Evolutionary conservation across 768 basidiomycete genomes (phyloP), one percentile per base, ranked within the genome.

Genomic region (Hypsizygus marmoreus): DNA sequence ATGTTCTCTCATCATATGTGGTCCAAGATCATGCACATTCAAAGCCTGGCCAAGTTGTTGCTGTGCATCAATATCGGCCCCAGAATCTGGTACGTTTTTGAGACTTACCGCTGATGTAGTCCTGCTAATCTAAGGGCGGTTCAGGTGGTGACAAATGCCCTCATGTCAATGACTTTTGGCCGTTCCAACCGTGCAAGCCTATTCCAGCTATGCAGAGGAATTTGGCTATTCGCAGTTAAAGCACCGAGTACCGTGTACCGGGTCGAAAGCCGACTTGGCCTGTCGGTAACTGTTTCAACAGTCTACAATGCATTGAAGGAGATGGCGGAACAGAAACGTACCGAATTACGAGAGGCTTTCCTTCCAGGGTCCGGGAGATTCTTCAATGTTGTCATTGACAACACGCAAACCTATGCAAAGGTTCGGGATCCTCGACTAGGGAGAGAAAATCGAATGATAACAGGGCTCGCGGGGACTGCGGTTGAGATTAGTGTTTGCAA

Each of bases 141-240:
- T 35, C 39, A 58, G 55, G 41, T 53, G 14, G 17, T 24, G 31
- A 56, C 46, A 19, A 51, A 45, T 45, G 43, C 49, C 4, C 40
- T 58, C n/a, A 55, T 58, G 57, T 47, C 51, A 9, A 24, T 58
- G 37, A 56, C 51, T 11, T 53, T 55, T 33, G 41, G 45, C 9
- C 35, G 40, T 20, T 55, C 51, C 8, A 42, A 56, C 9, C 23
- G 33, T 3, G 52, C 52, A 16, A 56, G 40, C 44, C 22, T 51
- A 9, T 51, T 45, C 29, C 19, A 49, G 8, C 19, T 59, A 9
- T 59, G 57, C 29, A 45, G 33, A 26, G 57, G 55, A 0, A 47
- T 59, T 23, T 59, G 57, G 55, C 36, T 46, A 1, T 56, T 59
- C 36, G 43, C 57, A 23, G 30, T 46, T 9, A 53, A 50, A 33